Evolutionary conservation across 495 filamentous ascomycete species (phyloP).

Genomic region (Sphaerosporella brunnea): DNA sequence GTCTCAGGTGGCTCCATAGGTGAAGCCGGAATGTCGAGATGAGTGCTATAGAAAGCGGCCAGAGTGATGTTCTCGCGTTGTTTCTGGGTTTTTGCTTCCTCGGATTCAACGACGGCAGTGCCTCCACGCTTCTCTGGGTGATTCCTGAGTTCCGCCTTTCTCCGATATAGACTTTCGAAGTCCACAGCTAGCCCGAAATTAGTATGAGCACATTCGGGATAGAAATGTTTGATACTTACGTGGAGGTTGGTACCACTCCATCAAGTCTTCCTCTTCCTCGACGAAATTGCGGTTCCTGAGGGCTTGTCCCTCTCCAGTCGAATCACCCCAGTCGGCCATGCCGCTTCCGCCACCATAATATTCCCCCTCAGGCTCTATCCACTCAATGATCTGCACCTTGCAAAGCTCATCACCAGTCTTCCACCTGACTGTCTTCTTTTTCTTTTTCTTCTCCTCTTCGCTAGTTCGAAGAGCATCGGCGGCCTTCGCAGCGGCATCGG

Average conservation of each 20-base stretch:
- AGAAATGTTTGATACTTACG: conserved; percentile 10
- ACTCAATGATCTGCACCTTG: conserved; percentile 24
- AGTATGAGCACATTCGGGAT: not conserved
- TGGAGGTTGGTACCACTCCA: conserved; percentile 26
- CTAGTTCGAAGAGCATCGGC: conserved; percentile 12
- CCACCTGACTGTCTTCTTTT: conserved; percentile 26
- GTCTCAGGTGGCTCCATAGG: conserved; percentile 21
- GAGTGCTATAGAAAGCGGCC: conserved; percentile 22
- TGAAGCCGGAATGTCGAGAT: conserved; percentile 21
- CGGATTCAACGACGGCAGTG: conserved; percentile 15
- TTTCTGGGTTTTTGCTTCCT: conserved; percentile 23
- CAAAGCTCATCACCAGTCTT: conserved; percentile 25
- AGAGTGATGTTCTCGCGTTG: conserved; percentile 21
- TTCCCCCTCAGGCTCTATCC: conserved; percentile 25
- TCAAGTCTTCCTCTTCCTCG: conserved; percentile 25
- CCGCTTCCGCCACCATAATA: conserved; percentile 26
- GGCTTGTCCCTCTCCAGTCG: conserved; percentile 23
- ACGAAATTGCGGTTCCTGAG: conserved; percentile 25
- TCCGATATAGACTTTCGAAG: conserved; percentile 17
- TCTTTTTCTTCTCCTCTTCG: conserved; percentile 26
- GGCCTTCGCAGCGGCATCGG: conserved; percentile 16
- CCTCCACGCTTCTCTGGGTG: conserved; percentile 22
- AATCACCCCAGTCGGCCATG: conserved; percentile 21
- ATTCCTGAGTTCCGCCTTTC: conserved; percentile 14
- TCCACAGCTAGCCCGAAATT: conserved; percentile 19